A percentile compares a stretch with the other conserved stretches of the same genome.
These are phyloP conservation scores for Albizia julibrissin DNA, from an alignment of 306 rosid genomes.

Conservation along the genomic window DNA sequence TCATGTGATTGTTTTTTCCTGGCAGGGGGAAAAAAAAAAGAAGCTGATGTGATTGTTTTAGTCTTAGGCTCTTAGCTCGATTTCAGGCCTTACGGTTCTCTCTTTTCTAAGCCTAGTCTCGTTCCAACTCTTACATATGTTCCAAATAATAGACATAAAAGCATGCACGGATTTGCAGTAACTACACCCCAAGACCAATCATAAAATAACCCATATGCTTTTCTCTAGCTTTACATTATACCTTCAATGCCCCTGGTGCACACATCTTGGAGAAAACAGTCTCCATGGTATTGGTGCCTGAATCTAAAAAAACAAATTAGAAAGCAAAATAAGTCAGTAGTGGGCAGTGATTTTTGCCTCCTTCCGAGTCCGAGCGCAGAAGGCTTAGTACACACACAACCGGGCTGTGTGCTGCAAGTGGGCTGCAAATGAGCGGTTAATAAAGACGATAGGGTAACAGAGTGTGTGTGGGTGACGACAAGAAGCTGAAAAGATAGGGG, in stretches of 20 bases:
- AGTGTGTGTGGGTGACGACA: constrained; percentile 19
- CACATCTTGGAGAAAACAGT: constrained; percentile 40
- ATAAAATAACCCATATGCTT: not conserved
- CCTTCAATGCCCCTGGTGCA: constrained; percentile 41
- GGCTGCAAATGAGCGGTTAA: constrained; percentile 33
- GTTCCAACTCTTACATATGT: not conserved
- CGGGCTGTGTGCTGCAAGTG: constrained; percentile 1
- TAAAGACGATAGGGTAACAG: constrained; percentile 35
- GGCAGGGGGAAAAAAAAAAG: too few relatives aligned
- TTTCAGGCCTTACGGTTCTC: not conserved
- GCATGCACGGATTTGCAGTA: not conserved
- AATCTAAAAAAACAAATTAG: not conserved
- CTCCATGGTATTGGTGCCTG: constrained; percentile 36
- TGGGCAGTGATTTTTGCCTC: not conserved
- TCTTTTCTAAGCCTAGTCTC: not conserved
- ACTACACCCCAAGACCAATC: not conserved
- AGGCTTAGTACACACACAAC: constrained; percentile 14
- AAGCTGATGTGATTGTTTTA: not conserved
- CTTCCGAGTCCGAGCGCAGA: constrained; percentile 11
- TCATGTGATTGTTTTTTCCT: not conserved
- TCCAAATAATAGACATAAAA: not conserved
- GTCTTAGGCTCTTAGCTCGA: too few relatives aligned
- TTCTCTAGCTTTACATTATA: constrained; percentile 31
- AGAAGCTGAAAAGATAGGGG: not conserved
- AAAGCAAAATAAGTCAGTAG: not conserved